Percentiles rank a stretch among this genome's conserved stretches.
Conservation (phyloP, 257 asterid species). For the Scutellaria minor region DNA sequence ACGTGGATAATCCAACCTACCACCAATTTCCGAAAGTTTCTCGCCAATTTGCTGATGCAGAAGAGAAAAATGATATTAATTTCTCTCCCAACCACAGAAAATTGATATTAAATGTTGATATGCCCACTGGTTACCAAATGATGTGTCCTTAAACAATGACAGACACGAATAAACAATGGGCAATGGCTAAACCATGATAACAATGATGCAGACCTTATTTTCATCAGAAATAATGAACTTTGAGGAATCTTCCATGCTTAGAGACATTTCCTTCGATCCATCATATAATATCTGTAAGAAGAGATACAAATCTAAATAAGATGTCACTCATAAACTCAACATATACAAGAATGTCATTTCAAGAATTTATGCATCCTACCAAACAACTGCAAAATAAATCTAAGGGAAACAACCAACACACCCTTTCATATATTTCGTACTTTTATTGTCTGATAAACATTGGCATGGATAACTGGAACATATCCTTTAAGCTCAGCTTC, state of each 20-base stretch:
- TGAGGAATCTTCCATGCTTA: conserved; percentile 60
- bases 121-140: conserved; percentile 5
- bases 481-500: conserved; percentile 92
- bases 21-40: conserved; percentile 85
- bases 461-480: conserved; percentile 96
- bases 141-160: conserved; percentile 6
- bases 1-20: conserved; percentile 77
- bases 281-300: conserved; percentile 77
- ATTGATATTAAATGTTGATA: conserved; percentile 19
- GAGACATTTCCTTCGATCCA: conserved; percentile 90
- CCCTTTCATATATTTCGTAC: conserved; percentile 86
- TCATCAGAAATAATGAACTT: conserved; percentile 71
- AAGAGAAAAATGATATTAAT: conserved; percentile 13
- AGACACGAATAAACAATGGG: conserved; percentile 19
- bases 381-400: conserved; percentile 41
- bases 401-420: conserved; percentile 81
- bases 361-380: conserved; percentile 37
- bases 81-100: neutral
- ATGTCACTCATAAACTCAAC: conserved; percentile 25
- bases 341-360: conserved; percentile 23
- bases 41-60: conserved; percentile 79
- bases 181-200: conserved; percentile 2
- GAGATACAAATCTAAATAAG: conserved; percentile 31
- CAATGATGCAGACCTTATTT: conserved; percentile 66
- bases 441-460: conserved; percentile 98